These are phyloP conservation scores for Ottelia alismoides DNA, from an alignment of 106 monocot species.

Conservation along the genomic window DNA sequence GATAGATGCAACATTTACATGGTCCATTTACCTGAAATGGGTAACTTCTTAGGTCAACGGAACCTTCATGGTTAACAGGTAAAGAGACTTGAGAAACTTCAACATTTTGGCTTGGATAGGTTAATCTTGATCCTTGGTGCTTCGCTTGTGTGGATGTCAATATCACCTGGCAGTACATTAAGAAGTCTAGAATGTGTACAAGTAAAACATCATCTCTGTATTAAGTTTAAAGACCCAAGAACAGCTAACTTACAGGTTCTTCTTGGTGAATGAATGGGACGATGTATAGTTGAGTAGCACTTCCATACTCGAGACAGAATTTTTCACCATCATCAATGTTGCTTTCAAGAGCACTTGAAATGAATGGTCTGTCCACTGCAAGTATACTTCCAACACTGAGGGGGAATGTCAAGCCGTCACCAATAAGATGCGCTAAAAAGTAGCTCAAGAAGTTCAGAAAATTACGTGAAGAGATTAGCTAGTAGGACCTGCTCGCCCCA, in stretches of 20 bases:
- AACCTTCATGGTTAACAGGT: constrained; percentile 67
- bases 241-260: constrained; percentile 49
- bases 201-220: background rate
- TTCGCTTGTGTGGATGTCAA: constrained; percentile 63
- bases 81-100: constrained; percentile 63
- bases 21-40: constrained; percentile 72
- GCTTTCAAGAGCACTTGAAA: constrained; percentile 28
- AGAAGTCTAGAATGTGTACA: background rate
- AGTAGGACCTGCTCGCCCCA: constrained; percentile 94
- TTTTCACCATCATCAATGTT: constrained; percentile 25
- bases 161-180: constrained; percentile 43
- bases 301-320: constrained; percentile 89
- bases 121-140: constrained; percentile 33
- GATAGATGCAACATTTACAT: no score
- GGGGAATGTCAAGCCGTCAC: constrained; percentile 6
- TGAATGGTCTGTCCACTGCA: constrained; percentile 80
- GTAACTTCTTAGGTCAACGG: constrained; percentile 71
- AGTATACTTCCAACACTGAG: constrained; percentile 91
- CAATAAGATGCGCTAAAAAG: background rate
- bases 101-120: constrained; percentile 23
- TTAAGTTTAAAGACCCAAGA: no score
- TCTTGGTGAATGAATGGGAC: constrained; percentile 78
- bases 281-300: constrained; percentile 80
- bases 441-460: background rate
- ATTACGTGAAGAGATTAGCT: constrained; percentile 80